These are phyloP conservation scores for Metschnikowia noctiluminum DNA, from an alignment of 805 yeast genomes.

Conservation along the genomic window DNA sequence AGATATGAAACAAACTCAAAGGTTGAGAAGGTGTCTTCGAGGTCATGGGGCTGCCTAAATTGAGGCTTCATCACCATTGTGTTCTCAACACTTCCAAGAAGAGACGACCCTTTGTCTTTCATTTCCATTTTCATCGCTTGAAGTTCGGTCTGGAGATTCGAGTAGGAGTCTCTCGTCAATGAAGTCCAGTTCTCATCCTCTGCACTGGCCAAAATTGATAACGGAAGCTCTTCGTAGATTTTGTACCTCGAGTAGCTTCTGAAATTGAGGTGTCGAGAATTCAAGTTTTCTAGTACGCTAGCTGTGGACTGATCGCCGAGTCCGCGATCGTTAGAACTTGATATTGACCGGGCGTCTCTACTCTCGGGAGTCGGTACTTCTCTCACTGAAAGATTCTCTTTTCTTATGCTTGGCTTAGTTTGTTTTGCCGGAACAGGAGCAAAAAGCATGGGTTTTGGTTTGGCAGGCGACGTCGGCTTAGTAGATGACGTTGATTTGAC, in stretches of 20 bases:
- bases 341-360: no score
- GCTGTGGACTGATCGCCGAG: background rate
- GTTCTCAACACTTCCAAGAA: background rate
- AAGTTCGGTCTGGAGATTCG: constrained; percentile 23
- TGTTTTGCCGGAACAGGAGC: no score
- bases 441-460: no score
- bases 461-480: no score
- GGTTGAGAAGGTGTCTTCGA: constrained; percentile 7
- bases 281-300: constrained; percentile 5
- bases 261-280: background rate
- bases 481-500: no score
- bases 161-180: constrained; percentile 25
- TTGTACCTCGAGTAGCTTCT: constrained; percentile 12
- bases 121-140: constrained; percentile 20
- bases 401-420: no score
- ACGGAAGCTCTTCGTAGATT: constrained; percentile 14
- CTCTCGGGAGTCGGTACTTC: no score
- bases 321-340: no score
- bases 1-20: constrained; percentile 8
- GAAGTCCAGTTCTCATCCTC: constrained; percentile 24
- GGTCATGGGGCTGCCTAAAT: constrained; percentile 2
- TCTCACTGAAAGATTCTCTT: no score
- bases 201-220: constrained; percentile 18
- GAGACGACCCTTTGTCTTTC: background rate
- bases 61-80: constrained; percentile 2